phyloP scores from a whole-genome alignment of 345 rosid genomes.

The Gossypium turneri region DNA sequence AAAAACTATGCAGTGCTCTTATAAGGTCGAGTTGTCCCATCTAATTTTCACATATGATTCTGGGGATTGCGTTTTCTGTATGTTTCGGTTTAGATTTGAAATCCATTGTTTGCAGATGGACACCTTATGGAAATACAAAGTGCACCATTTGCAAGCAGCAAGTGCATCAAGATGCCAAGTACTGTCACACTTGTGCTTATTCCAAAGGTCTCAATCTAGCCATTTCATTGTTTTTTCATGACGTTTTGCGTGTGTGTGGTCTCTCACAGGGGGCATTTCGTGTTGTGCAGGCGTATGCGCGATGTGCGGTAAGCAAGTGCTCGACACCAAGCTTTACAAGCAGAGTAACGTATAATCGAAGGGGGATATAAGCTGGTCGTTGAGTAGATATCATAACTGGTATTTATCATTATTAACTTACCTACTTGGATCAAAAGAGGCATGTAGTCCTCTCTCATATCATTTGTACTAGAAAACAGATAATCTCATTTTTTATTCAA shows the following conservation, averaged over 20 bases:
- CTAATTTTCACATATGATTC: not conserved
- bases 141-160: conserved; percentile 98
- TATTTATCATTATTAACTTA: not conserved
- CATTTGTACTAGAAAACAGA: not conserved
- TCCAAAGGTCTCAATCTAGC: conserved; percentile 56
- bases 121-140: conserved; percentile 79
- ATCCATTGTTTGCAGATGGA: conserved; percentile 56
- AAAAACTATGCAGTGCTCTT: too few species aligned
- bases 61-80: not conserved
- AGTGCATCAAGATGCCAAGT: conserved; percentile 92
- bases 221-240: not conserved
- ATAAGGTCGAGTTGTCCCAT: too few species aligned
- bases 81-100: not conserved
- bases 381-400: conserved; percentile 2
- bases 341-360: conserved; percentile 74
- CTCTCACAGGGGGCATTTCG: conserved; percentile 10
- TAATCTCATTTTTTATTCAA: too few species aligned
- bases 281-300: conserved; percentile 73
- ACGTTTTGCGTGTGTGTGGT: not conserved
- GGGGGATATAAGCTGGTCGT: not conserved
- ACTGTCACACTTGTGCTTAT: conserved; percentile 97
- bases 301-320: conserved; percentile 97
- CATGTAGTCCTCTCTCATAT: not conserved
- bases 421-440: not conserved
- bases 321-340: conserved; percentile 91